These are phyloP conservation scores for Bipolaris victoriae DNA, from an alignment of 2,329 filamentous ascomycete genomes.

Conservation along the genomic window DNA sequence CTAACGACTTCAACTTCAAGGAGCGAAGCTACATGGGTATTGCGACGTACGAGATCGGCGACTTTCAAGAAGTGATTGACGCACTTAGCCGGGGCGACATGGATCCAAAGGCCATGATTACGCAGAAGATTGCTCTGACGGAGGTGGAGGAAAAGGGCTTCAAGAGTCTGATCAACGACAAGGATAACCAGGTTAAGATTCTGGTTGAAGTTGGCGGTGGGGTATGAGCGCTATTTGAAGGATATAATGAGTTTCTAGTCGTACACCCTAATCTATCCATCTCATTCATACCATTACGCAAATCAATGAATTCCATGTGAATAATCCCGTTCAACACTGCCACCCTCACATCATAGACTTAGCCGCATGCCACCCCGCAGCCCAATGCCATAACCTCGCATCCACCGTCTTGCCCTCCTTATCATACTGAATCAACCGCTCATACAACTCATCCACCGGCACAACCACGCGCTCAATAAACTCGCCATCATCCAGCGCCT, in stretches of 20 bases:
- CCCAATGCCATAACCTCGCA: constrained; percentile 67
- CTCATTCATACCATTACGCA: background rate
- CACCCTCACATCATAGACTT: constrained; percentile 36
- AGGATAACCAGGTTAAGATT: constrained; percentile 59
- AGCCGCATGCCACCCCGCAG: constrained; percentile 61
- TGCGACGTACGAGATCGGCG: constrained; percentile 59
- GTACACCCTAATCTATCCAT: background rate
- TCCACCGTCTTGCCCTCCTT: constrained; percentile 60
- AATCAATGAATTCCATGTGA: too few species aligned
- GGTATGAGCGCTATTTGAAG: too few species aligned
- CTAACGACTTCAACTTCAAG: constrained; percentile 60
- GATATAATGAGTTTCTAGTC: background rate
- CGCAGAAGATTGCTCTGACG: constrained; percentile 54
- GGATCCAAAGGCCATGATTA: constrained; percentile 56
- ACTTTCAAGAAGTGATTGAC: constrained; percentile 56
- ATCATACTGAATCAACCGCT: constrained; percentile 56
- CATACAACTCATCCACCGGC: constrained; percentile 63
- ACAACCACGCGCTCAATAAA: constrained; percentile 66
- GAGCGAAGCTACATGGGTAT: constrained; percentile 61
- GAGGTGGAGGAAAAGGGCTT: constrained; percentile 57
- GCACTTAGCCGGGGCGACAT: constrained; percentile 55
- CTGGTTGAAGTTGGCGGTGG: constrained; percentile 50
- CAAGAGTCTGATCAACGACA: constrained; percentile 56
- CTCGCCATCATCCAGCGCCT: constrained; percentile 66
- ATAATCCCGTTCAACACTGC: background rate